Evolutionary conservation across 352 stramenopile species (phyloP).

Genomic region (Phytophthora hybrid): DNA sequence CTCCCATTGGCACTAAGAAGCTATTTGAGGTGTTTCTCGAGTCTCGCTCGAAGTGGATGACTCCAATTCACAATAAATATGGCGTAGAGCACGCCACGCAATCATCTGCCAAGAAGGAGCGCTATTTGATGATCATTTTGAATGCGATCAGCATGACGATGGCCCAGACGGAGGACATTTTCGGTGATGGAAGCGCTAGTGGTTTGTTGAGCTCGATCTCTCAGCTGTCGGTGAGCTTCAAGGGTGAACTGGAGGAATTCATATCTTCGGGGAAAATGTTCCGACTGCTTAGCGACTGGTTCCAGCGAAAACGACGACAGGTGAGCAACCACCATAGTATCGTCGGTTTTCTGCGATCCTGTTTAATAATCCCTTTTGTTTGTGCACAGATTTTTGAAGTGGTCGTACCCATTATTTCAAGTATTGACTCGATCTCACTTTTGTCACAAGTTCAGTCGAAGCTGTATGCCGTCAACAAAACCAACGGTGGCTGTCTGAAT

Average conservation of each 20-base stretch:
- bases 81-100: conserved; percentile 15
- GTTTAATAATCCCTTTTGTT: background rate
- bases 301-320: conserved; percentile 47
- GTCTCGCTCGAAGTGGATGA: conserved; percentile 66
- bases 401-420: conserved; percentile 54
- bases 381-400: conserved; percentile 53
- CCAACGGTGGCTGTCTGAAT: conserved; percentile 42
- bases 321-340: conserved; percentile 23
- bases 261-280: conserved; percentile 43
- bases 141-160: conserved; percentile 67
- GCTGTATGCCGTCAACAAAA: conserved; percentile 50
- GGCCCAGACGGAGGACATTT: conserved; percentile 65
- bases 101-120: conserved; percentile 36
- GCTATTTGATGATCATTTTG: conserved; percentile 61
- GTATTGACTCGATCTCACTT: conserved; percentile 63
- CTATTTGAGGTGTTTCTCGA: conserved; percentile 60
- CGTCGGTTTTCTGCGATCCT: background rate
- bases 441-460: conserved; percentile 72
- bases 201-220: conserved; percentile 40
- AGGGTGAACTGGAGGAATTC: conserved; percentile 40
- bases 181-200: conserved; percentile 34
- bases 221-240: conserved; percentile 36
- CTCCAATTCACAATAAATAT: conserved; percentile 14
- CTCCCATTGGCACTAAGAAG: conserved; percentile 35
- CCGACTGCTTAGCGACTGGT: conserved; percentile 46